Evolutionary conservation across 2,329 filamentous ascomycete species (phyloP).

Genomic region (Aureobasidium melanogenum): DNA sequence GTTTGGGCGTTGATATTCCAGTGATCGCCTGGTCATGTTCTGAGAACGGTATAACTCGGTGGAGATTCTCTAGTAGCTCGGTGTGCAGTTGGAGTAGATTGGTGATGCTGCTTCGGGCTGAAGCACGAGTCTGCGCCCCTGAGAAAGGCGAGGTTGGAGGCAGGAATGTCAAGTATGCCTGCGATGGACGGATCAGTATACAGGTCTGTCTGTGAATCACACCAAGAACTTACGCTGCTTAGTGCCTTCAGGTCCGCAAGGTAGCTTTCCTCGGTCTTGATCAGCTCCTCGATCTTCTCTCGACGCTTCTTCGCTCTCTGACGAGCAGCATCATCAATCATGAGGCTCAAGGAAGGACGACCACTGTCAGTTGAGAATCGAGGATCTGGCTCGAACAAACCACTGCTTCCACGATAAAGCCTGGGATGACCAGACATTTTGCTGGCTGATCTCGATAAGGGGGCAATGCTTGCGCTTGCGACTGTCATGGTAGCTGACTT

Average conservation of each 20-base stretch:
- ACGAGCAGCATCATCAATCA: conserved; percentile 59
- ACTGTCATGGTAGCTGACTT: conserved; percentile 75
- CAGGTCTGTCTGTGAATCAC: background rate
- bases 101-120: conserved; percentile 33
- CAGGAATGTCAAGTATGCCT: conserved; percentile 37
- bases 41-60: conserved; percentile 60
- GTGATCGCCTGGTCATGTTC: conserved; percentile 31
- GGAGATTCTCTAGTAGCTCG: conserved; percentile 66
- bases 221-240: conserved; percentile 56
- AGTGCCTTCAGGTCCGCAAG: conserved; percentile 80
- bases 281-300: conserved; percentile 74
- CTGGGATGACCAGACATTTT: conserved; percentile 49
- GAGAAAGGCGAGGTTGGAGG: conserved; percentile 20
- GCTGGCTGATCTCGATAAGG: conserved; percentile 48
- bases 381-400: conserved; percentile 55
- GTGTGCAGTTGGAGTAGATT: conserved; percentile 80
- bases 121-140: conserved; percentile 20
- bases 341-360: conserved; percentile 33
- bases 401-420: conserved; percentile 47
- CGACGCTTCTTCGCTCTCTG: conserved; percentile 67
- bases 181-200: conserved; percentile 11
- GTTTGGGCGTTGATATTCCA: conserved; percentile 7
- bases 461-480: conserved; percentile 59
- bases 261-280: conserved; percentile 80
- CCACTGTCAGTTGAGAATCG: conserved; percentile 54